These are phyloP conservation scores for Pyricularia grisea DNA, from an alignment of 2,329 filamentous ascomycete genomes.

Conservation along the genomic window DNA sequence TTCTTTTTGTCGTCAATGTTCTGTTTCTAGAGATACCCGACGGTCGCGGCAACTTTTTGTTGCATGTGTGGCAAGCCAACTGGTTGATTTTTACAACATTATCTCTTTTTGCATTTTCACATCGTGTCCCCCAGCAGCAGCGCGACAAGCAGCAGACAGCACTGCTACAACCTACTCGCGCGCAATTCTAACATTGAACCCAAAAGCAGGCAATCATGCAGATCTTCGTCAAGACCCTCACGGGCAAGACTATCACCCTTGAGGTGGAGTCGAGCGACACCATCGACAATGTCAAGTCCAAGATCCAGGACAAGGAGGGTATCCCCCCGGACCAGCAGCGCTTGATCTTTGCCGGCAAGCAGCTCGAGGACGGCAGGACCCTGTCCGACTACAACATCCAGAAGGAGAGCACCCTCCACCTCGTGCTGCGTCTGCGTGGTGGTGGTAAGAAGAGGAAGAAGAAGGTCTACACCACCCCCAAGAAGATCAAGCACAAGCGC, in stretches of 20 bases:
- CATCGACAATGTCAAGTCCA: slow-evolving; percentile 99
- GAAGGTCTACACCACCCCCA: slow-evolving; percentile 99
- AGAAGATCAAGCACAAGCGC: slow-evolving; percentile 99
- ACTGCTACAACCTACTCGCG: background rate
- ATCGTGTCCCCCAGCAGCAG: background rate
- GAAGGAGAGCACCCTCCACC: slow-evolving; percentile 98
- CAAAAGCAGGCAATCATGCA: slow-evolving; percentile 56
- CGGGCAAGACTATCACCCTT: slow-evolving; percentile 99
- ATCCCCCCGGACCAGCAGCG: slow-evolving; percentile 99
- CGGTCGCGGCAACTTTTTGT: background rate
- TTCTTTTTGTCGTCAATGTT: background rate
- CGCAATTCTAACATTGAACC: slow-evolving; percentile 16
- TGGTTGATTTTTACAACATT: background rate
- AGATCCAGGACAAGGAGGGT: slow-evolving; percentile 98
- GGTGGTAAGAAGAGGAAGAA: slow-evolving; percentile 99
- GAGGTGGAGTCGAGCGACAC: slow-evolving; percentile 99
- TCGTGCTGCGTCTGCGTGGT: slow-evolving; percentile 96
- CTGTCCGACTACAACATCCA: slow-evolving; percentile 99
- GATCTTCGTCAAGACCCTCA: slow-evolving; percentile 78
- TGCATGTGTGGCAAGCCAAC: background rate
- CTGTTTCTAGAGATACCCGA: slow-evolving; percentile 5
- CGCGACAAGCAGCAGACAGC: background rate
- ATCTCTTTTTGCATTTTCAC: background rate
- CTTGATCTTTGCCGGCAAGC: slow-evolving; percentile 99
- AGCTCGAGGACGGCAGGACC: slow-evolving; percentile 98